Evolutionary conservation across 768 basidiomycete species (phyloP).

Genomic region (Fistulinella prunicolor): DNA sequence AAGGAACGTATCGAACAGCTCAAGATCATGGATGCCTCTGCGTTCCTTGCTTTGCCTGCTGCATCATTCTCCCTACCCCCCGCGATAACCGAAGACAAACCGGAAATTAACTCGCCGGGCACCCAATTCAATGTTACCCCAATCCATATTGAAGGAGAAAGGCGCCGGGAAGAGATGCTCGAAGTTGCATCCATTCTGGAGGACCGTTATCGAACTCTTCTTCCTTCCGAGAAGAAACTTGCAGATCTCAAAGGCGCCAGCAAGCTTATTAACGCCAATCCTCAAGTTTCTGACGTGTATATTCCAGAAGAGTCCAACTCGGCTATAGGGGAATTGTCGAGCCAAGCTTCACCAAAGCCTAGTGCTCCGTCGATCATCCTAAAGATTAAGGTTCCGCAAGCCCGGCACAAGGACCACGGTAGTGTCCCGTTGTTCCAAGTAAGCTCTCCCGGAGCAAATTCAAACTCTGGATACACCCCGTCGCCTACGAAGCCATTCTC

Average conservation of each 20-base stretch:
- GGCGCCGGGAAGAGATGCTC: constrained; percentile 71
- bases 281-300: constrained; percentile 14
- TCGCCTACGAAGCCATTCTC: constrained; percentile 28
- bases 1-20: constrained; percentile 87
- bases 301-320: constrained; percentile 15
- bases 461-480: constrained; percentile 9
- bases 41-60: constrained; percentile 63
- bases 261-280: constrained; percentile 14
- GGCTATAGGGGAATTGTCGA: constrained; percentile 5
- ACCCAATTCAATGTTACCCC: constrained; percentile 38
- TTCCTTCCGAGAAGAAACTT: constrained; percentile 60
- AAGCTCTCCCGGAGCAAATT: constrained; percentile 18
- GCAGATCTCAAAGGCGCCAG: constrained; percentile 30
- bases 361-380: constrained; percentile 28
- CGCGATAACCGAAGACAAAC: constrained; percentile 23
- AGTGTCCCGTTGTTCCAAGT: constrained; percentile 5
- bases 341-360: constrained; percentile 16
- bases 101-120: constrained; percentile 31
- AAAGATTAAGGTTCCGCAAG: constrained; percentile 35
- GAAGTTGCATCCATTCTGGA: constrained; percentile 63
- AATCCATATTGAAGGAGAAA: constrained; percentile 61
- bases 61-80: constrained; percentile 48
- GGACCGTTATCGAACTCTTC: constrained; percentile 68
- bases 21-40: constrained; percentile 64
- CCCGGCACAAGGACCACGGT: constrained; percentile 17